These are phyloP conservation scores for Colletotrichum coccodes DNA, from an alignment of 2,329 filamentous ascomycete genomes.

Conservation along the genomic window DNA sequence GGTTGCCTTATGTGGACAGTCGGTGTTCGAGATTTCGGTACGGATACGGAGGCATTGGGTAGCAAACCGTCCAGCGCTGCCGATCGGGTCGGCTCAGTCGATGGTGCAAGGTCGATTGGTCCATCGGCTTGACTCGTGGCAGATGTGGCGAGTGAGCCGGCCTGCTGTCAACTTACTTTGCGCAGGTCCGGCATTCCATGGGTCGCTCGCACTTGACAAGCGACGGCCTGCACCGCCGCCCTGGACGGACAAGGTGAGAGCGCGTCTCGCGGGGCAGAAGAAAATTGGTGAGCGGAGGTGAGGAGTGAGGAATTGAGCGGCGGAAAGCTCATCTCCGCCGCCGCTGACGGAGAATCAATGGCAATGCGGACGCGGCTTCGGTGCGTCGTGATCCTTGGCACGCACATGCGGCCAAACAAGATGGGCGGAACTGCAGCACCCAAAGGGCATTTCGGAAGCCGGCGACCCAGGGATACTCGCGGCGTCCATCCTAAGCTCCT, in stretches of 20 bases:
- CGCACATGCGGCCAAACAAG: not conserved
- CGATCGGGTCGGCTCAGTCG: not conserved
- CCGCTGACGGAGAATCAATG: constrained; percentile 5
- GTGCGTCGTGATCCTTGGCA: not conserved
- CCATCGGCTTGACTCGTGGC: not conserved
- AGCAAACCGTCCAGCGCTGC: not conserved
- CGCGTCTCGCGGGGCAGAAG: not conserved
- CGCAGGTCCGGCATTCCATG: not conserved
- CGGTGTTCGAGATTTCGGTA: not conserved
- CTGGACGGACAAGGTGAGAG: not conserved
- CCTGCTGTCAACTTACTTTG: not conserved
- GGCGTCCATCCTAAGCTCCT: not conserved
- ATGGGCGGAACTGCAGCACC: not conserved
- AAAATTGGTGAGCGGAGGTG: not conserved
- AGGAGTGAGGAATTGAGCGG: not conserved
- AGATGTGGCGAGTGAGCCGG: not conserved
- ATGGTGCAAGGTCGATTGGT: not conserved
- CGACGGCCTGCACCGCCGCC: constrained; percentile 12
- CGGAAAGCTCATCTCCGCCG: constrained; percentile 24
- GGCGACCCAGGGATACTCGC: constrained; percentile 3
- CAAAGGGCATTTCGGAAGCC: not conserved
- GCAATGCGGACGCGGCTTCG: not conserved
- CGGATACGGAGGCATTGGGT: too few relatives aligned
- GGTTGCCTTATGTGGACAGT: not conserved
- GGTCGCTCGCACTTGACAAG: not conserved